These are phyloP conservation scores for Mycena galericulata DNA, from an alignment of 768 basidiomycete genomes.

Conservation along the genomic window DNA sequence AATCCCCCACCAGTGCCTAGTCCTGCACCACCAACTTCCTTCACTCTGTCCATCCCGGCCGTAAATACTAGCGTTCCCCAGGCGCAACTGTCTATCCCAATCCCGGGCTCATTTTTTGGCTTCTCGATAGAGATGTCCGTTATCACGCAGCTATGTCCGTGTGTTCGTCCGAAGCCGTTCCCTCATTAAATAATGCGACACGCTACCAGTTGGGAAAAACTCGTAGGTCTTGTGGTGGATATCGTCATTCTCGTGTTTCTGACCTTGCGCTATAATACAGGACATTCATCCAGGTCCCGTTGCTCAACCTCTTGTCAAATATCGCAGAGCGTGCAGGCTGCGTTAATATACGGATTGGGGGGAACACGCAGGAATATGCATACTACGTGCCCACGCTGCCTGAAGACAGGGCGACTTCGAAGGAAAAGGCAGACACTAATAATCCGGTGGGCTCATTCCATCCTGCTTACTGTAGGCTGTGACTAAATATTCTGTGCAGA, in stretches of 20 bases:
- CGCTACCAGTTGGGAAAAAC: conserved; percentile 29
- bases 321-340: conserved; percentile 62
- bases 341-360: conserved; percentile 65
- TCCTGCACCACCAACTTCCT: conserved; percentile 36
- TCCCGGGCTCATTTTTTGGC: conserved; percentile 56
- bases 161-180: neutral
- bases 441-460: conserved; percentile 44
- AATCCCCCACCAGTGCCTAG: conserved; percentile 41
- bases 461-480: neutral
- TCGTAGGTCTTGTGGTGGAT: conserved; percentile 21
- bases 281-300: conserved; percentile 28
- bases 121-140: conserved; percentile 59
- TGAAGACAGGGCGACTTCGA: conserved; percentile 52
- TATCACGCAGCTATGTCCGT: conserved; percentile 51
- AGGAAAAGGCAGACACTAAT: conserved; percentile 43
- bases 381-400: conserved; percentile 51
- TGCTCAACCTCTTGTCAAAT: conserved; percentile 41
- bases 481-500: conserved; percentile 37
- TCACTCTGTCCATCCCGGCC: conserved; percentile 37
- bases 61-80: conserved; percentile 21
- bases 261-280: neutral
- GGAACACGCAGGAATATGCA: conserved; percentile 70
- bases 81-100: conserved; percentile 43
- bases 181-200: neutral
- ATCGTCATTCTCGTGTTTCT: neutral